A percentile compares a stretch with the other conserved stretches of the same genome.
Conservation (phyloP, 2,329 filamentous ascomycete species). For the Exophiala sp. region DNA sequence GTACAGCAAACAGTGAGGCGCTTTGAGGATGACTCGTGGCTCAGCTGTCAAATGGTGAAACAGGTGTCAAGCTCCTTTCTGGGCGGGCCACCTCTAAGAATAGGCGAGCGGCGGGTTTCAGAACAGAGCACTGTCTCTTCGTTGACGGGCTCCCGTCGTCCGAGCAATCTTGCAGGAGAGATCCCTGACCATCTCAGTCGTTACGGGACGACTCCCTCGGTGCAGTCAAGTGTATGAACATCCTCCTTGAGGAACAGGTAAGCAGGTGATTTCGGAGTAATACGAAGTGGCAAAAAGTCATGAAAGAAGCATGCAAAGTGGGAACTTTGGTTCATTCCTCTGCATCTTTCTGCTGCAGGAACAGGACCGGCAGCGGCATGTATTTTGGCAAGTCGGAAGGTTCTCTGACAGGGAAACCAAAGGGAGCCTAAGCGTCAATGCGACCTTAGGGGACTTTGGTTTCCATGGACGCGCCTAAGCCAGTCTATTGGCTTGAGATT, state of each 20-base stretch:
- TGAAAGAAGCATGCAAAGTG: neutral
- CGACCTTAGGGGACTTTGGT: no score
- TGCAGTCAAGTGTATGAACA: no score
- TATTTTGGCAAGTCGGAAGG: neutral
- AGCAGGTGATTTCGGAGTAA: slow-evolving; percentile 13
- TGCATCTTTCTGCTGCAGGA: slow-evolving; percentile 3
- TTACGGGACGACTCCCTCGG: neutral
- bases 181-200: no score
- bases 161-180: no score
- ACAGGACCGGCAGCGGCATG: neutral
- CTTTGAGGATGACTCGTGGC: neutral
- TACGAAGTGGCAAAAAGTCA: slow-evolving; percentile 1
- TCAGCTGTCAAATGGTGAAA: slow-evolving; percentile 2
- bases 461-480: no score
- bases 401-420: neutral
- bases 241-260: neutral
- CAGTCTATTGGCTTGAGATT: slow-evolving; percentile 4
- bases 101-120: no score
- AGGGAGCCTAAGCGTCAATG: neutral
- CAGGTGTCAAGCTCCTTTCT: neutral
- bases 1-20: slow-evolving; percentile 9
- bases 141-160: no score
- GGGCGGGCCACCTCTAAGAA: neutral
- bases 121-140: no score
- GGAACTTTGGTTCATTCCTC: neutral